phyloP scores from a whole-genome alignment of 441 rosid genomes.

The Manihot esculenta region DNA sequence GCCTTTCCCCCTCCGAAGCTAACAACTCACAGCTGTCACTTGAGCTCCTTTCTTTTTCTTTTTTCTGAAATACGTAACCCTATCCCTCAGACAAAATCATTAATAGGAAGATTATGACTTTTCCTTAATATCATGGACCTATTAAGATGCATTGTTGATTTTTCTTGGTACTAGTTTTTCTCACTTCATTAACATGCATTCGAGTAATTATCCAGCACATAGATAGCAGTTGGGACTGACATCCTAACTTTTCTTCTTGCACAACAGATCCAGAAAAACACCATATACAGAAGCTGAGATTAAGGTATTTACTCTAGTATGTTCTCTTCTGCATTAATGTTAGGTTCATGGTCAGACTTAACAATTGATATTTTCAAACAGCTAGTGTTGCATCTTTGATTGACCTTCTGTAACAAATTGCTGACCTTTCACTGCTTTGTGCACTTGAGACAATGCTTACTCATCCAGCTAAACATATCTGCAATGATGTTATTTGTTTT shows the following conservation, averaged over 20 bases:
- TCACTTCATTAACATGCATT: too few species aligned
- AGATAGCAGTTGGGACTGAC: neutral
- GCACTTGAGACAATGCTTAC: neutral
- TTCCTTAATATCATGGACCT: neutral
- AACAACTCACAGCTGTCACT: too few species aligned
- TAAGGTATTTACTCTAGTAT: slow-evolving; percentile 53
- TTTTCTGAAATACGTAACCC: too few species aligned
- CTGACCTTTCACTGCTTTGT: neutral
- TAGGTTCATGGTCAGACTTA: neutral
- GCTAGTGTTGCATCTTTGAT: neutral
- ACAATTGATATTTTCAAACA: neutral
- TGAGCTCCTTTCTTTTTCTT: too few species aligned
- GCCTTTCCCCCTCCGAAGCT: too few species aligned
- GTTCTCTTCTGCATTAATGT: neutral
- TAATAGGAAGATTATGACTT: neutral
- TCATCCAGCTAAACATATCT: neutral
- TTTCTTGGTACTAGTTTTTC: too few species aligned
- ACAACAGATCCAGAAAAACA: slow-evolving; percentile 56
- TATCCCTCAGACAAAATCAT: neutral
- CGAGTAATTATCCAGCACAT: neutral
- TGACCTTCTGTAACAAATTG: neutral
- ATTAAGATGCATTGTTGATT: neutral
- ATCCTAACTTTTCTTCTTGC: slow-evolving; percentile 10
- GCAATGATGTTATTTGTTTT: neutral
- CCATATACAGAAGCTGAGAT: slow-evolving; percentile 93